Percentiles rank a stretch among this genome's conserved stretches.
phyloP scores from a whole-genome alignment of 2,329 filamentous ascomycete genomes.

The Aureobasidium sp. region DNA sequence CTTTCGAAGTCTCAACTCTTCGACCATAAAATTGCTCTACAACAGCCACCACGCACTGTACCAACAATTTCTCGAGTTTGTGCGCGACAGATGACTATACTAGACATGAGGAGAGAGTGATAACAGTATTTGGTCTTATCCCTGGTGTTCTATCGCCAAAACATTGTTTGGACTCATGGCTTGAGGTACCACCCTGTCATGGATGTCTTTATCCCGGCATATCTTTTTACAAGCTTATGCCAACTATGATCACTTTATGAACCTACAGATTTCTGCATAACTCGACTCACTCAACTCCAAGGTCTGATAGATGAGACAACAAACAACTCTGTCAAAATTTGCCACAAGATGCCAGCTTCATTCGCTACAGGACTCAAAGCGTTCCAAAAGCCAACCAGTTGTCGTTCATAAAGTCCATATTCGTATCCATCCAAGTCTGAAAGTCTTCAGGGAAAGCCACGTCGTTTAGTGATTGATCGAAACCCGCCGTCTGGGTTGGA shows the following conservation, averaged over 20 bases:
- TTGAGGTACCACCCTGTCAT: background rate
- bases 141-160: no score
- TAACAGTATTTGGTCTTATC: no score
- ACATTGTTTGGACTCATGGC: background rate
- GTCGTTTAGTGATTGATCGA: background rate
- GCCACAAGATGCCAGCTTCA: no score
- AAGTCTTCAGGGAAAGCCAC: background rate
- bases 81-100: background rate
- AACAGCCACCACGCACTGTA: background rate
- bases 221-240: no score
- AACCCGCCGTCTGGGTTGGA: background rate
- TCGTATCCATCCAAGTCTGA: constrained; percentile 5
- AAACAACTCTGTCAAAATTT: no score
- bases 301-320: no score
- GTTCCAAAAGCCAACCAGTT: constrained; percentile 11
- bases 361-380: background rate
- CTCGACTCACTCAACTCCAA: no score
- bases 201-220: no score
- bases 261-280: no score
- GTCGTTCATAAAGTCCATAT: constrained; percentile 8
- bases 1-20: background rate
- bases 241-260: no score
- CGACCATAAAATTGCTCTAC: background rate
- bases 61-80: background rate
- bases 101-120: no score